phyloP scores from a whole-genome alignment of 225 moss, liverwort and hornwort species.

The Pleurozium schreberi region DNA sequence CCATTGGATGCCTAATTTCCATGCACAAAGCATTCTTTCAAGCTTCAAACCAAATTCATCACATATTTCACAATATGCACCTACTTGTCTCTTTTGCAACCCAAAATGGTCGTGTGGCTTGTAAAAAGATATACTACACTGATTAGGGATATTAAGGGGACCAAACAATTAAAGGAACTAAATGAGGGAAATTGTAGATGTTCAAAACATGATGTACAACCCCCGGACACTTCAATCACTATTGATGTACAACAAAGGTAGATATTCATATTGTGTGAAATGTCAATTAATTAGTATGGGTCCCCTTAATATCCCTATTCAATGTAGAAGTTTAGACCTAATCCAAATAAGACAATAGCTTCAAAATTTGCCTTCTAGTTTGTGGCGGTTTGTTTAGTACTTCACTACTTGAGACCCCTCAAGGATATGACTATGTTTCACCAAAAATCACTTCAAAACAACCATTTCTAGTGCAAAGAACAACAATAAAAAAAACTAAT shows the following conservation, averaged over 20 bases:
- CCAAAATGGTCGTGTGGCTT: background rate
- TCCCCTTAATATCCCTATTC: too few species aligned
- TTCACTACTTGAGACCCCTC: rapidly evolving
- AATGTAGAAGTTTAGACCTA: background rate
- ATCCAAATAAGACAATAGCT: background rate
- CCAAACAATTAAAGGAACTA: too few species aligned
- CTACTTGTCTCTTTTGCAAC: background rate
- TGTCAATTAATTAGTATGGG: too few species aligned
- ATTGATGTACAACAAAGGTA: too few species aligned
- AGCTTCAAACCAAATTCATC: background rate
- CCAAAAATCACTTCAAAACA: background rate
- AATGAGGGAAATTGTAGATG: too few species aligned
- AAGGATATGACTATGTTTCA: background rate
- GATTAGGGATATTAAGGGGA: too few species aligned
- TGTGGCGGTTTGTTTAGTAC: background rate
- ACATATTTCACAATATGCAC: background rate
- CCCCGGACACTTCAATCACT: too few species aligned
- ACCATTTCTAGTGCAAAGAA: background rate
- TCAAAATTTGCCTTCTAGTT: background rate
- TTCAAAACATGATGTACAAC: too few species aligned
- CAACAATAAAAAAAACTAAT: background rate
- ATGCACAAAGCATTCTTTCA: background rate
- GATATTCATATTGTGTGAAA: too few species aligned
- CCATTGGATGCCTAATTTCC: too few species aligned
- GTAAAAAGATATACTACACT: background rate